phyloP scores from a whole-genome alignment of 805 yeast genomes.

The Torulaspora maleeae region DNA sequence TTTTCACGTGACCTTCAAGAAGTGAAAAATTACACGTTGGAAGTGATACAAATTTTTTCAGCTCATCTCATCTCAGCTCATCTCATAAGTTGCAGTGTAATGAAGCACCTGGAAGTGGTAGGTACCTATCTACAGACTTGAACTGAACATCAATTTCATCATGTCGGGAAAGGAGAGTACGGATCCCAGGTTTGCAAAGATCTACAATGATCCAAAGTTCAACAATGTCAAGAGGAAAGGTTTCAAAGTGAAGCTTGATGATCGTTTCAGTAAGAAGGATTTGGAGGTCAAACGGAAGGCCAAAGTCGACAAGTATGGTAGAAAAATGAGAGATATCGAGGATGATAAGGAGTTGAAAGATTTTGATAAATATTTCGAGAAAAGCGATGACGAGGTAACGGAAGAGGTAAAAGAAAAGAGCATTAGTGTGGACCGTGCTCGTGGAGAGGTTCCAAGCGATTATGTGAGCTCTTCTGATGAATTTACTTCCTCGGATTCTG shows the following conservation, averaged over 20 bases:
- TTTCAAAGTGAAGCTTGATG: constrained; percentile 74
- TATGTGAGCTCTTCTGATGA: constrained; percentile 42
- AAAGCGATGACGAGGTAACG: constrained; percentile 33
- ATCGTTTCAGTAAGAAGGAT: constrained; percentile 66
- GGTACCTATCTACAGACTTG: neutral
- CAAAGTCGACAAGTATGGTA: constrained; percentile 82
- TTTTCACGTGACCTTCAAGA: neutral
- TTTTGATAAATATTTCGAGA: constrained; percentile 62
- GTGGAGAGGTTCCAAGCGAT: constrained; percentile 56
- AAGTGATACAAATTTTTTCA: constrained; percentile 15
- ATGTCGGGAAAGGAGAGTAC: constrained; percentile 35
- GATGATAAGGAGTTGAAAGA: constrained; percentile 42
- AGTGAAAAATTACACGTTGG: neutral
- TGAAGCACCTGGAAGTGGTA: too few relatives aligned
- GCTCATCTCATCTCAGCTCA: constrained; percentile 27
- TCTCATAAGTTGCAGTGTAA: constrained; percentile 9
- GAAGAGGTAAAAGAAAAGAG: constrained; percentile 16
- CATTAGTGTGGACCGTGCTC: constrained; percentile 49
- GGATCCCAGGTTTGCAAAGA: constrained; percentile 74
- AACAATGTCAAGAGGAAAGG: constrained; percentile 65
- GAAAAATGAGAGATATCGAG: constrained; percentile 47
- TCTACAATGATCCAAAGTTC: constrained; percentile 86
- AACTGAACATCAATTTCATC: neutral
- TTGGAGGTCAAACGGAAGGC: constrained; percentile 57
- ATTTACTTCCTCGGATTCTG: constrained; percentile 44